Evolutionary conservation across 176 grass and related monocot species (phyloP).

Genomic region (Hyparrhenia diplandra): DNA sequence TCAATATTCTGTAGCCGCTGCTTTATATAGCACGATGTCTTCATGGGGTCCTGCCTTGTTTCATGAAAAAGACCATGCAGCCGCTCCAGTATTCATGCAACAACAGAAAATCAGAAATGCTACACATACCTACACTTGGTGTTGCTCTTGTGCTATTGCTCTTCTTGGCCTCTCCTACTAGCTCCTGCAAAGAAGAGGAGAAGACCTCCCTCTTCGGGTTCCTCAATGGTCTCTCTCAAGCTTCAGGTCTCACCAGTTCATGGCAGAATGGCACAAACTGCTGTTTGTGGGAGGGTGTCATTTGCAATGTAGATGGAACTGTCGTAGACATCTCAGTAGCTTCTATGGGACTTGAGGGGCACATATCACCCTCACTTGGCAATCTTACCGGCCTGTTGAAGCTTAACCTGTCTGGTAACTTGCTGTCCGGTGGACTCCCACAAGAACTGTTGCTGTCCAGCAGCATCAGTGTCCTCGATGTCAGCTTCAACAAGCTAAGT

Average conservation of each 20-base stretch:
- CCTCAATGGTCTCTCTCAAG: conserved; percentile 17
- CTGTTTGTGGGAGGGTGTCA: conserved; percentile 38
- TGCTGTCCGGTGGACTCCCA: conserved; percentile 19
- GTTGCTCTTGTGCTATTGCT: neutral
- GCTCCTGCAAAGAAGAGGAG: conserved; percentile 27
- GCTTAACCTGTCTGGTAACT: conserved; percentile 43
- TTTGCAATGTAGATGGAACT: neutral
- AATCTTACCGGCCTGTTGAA: conserved; percentile 16
- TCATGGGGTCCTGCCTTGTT: neutral
- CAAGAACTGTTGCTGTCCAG: neutral
- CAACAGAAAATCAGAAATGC: neutral
- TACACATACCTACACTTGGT: neutral
- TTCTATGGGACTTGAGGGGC: conserved; percentile 17
- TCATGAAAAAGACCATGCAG: neutral
- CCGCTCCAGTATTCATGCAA: neutral
- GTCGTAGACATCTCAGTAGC: conserved; percentile 16
- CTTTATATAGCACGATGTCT: conserved; percentile 3
- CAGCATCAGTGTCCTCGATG: conserved; percentile 17
- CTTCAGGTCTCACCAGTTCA: neutral
- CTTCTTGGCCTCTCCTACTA: neutral
- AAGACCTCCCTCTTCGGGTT: conserved; percentile 28
- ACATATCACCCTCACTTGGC: conserved; percentile 39
- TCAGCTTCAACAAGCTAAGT: conserved; percentile 40
- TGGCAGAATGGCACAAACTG: conserved; percentile 38
- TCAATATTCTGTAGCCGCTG: neutral